These are phyloP conservation scores for Apocynum venetum DNA, from an alignment of 257 asterid species.

Conservation along the genomic window DNA sequence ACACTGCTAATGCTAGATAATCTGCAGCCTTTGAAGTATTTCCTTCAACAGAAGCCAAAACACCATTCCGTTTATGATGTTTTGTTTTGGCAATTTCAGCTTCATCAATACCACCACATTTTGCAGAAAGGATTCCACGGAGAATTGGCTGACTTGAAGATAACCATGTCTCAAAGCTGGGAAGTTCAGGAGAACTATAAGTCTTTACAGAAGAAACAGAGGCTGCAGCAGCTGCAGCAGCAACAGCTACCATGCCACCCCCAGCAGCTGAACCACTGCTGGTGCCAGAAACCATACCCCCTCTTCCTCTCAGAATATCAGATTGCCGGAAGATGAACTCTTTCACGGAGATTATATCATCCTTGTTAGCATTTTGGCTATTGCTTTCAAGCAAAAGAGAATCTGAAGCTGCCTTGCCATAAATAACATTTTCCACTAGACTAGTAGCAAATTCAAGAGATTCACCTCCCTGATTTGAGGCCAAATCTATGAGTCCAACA, in stretches of 20 bases:
- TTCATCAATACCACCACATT: constrained; percentile 32
- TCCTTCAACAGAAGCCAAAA: constrained; percentile 33
- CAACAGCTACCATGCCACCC: constrained; percentile 91
- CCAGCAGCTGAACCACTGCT: constrained; percentile 57
- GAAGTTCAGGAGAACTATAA: constrained; percentile 63
- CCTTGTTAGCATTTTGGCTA: constrained; percentile 52
- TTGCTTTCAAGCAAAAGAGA: constrained; percentile 81
- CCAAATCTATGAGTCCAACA: constrained; percentile 64
- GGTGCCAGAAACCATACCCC: constrained; percentile 47
- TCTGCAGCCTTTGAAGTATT: constrained; percentile 34
- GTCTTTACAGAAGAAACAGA: constrained; percentile 65
- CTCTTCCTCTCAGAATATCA: constrained; percentile 79
- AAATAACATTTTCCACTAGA: constrained; percentile 68
- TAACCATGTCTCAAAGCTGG: constrained; percentile 73
- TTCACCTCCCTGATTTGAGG: constrained; percentile 60
- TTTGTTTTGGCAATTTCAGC: constrained; percentile 25
- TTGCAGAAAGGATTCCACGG: constrained; percentile 56
- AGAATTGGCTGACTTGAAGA: constrained; percentile 67
- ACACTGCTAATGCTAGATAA: constrained; percentile 46
- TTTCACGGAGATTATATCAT: constrained; percentile 66
- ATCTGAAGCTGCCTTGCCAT: constrained; percentile 88
- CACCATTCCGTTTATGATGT: constrained; percentile 29
- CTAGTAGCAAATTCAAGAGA: constrained; percentile 79
- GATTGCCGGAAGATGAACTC: constrained; percentile 80
- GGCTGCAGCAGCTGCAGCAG: constrained; percentile 94